These are phyloP conservation scores for Cynara cardunculus DNA, from an alignment of 129 eudicot species.

Conservation along the genomic window DNA sequence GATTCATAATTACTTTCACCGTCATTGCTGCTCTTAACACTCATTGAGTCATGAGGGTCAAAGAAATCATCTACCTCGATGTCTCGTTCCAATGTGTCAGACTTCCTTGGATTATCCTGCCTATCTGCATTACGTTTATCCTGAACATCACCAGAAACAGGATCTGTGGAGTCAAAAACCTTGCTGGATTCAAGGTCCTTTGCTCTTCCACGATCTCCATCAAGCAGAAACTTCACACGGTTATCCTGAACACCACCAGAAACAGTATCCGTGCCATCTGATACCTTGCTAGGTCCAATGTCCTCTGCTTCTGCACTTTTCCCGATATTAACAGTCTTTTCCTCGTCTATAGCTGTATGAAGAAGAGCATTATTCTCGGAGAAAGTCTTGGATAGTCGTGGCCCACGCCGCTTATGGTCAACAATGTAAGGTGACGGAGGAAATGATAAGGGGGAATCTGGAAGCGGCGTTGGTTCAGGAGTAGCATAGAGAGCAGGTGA, in stretches of 20 bases:
- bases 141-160: slow-evolving; percentile 17
- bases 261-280: slow-evolving; percentile 7
- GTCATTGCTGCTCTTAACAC: slow-evolving; percentile 50
- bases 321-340: slow-evolving; percentile 34
- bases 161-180: slow-evolving; percentile 8
- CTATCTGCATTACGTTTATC: slow-evolving; percentile 13
- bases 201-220: slow-evolving; percentile 18
- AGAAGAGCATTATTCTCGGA: slow-evolving; percentile 53
- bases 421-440: slow-evolving; percentile 83
- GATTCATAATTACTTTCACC: slow-evolving; percentile 41
- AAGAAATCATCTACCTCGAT: slow-evolving; percentile 55
- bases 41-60: slow-evolving; percentile 71
- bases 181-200: slow-evolving; percentile 13
- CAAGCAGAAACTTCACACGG: slow-evolving; percentile 21
- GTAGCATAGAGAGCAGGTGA: slow-evolving; percentile 78
- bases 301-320: slow-evolving; percentile 42
- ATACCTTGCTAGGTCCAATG: slow-evolving; percentile 27
- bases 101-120: slow-evolving; percentile 21
- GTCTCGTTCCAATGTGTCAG: slow-evolving; percentile 30
- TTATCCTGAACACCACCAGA: slow-evolving; percentile 19
- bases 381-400: slow-evolving; percentile 63
- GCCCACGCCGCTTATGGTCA: slow-evolving; percentile 96
- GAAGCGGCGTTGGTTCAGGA: slow-evolving; percentile 70
- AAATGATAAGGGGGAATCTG: slow-evolving; percentile 65
- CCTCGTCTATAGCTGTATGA: slow-evolving; percentile 21